phyloP scores from a whole-genome alignment of 2,329 filamentous ascomycete genomes.

The Apiospora marii region DNA sequence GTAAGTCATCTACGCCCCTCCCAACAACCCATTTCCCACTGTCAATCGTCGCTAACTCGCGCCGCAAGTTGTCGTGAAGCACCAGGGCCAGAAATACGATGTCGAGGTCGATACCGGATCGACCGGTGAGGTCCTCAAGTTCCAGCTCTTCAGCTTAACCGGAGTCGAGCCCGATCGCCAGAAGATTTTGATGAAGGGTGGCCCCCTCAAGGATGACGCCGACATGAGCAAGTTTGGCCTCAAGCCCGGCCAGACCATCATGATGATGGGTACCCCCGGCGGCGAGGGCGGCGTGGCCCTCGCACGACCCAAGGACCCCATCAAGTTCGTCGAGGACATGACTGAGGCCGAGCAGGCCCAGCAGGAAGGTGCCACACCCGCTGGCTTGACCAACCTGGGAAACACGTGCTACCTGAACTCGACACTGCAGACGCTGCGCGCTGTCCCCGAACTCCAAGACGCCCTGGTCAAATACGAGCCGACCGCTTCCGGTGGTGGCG shows the following conservation, averaged over 20 bases:
- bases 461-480: constrained; percentile 69
- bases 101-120: constrained; percentile 87
- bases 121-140: constrained; percentile 93
- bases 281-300: constrained; percentile 65
- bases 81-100: constrained; percentile 94
- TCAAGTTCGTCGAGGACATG: constrained; percentile 97
- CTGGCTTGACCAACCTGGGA: constrained; percentile 88
- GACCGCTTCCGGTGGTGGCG: constrained; percentile 34
- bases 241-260: constrained; percentile 86
- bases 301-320: constrained; percentile 77
- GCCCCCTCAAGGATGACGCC: constrained; percentile 94
- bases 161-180: constrained; percentile 96
- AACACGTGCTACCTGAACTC: constrained; percentile 99
- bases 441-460: constrained; percentile 89
- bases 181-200: constrained; percentile 93
- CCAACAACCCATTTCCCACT: background rate
- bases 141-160: constrained; percentile 93
- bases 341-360: constrained; percentile 89
- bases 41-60: constrained; percentile 34
- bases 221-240: constrained; percentile 83
- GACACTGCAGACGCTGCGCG: constrained; percentile 87
- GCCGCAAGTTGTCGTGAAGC: constrained; percentile 83
- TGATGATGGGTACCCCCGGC: constrained; percentile 95
- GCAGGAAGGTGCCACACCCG: constrained; percentile 83
- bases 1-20: constrained; percentile 30